Evolutionary conservation across 2,329 filamentous ascomycete genomes (phyloP).

Genomic region (Leptodontidium sp.): DNA sequence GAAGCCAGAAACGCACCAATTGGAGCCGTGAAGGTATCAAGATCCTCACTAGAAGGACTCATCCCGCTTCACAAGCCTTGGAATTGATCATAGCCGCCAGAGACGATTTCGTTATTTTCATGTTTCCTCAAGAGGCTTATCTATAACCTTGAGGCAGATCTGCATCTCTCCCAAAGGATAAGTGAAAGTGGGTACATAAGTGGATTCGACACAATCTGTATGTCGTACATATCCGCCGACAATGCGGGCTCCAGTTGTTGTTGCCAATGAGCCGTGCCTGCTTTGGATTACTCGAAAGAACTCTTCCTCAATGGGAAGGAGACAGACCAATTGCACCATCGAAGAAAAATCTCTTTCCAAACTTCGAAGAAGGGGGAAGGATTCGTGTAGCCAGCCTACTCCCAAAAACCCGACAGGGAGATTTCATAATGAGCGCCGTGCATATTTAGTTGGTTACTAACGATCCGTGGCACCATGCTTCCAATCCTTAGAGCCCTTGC

Average conservation of each 20-base stretch:
- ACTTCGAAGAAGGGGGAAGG: neutral
- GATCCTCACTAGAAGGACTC: neutral
- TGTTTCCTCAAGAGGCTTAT: neutral
- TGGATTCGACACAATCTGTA: neutral
- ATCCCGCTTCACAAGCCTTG: neutral
- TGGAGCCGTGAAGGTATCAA: slow-evolving; percentile 6
- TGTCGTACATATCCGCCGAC: slow-evolving; percentile 20
- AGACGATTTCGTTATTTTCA: neutral
- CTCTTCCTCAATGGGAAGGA: neutral
- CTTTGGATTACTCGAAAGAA: neutral
- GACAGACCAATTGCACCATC: neutral
- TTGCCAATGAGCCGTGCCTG: neutral
- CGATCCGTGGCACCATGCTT: slow-evolving; percentile 3
- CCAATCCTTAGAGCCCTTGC: neutral
- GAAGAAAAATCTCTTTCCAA: neutral
- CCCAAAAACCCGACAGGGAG: neutral
- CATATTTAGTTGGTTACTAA: slow-evolving; percentile 9
- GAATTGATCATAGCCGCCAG: neutral
- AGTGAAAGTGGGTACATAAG: neutral
- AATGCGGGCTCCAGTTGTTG: neutral
- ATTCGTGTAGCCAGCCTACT: neutral
- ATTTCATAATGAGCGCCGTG: slow-evolving; percentile 6
- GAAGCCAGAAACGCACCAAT: neutral
- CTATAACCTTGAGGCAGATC: slow-evolving; percentile 6
- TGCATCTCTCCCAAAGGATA: slow-evolving; percentile 9